phyloP scores from a whole-genome alignment of 2,329 filamentous ascomycete species.

The Neodidymelliopsis sp. region DNA sequence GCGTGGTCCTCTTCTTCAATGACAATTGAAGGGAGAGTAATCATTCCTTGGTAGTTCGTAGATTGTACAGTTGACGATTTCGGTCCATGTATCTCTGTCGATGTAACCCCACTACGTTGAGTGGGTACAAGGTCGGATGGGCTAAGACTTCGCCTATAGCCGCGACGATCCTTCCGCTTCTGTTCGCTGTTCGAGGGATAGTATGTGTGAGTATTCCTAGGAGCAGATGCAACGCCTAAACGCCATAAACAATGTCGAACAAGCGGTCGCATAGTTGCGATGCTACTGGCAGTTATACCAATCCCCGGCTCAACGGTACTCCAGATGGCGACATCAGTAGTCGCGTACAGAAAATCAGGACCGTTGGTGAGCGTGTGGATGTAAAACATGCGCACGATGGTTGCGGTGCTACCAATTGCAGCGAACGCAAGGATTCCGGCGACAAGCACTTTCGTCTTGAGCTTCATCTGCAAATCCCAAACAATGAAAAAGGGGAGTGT shows the following conservation, averaged over 20 bases:
- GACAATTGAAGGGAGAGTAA: conserved; percentile 7
- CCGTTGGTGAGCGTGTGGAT: conserved; percentile 46
- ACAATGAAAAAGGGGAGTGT: conserved; percentile 59
- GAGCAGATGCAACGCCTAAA: conserved; percentile 28
- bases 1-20: conserved; percentile 9
- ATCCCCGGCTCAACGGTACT: conserved; percentile 41
- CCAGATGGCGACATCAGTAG: conserved; percentile 52
- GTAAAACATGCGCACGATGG: conserved; percentile 56
- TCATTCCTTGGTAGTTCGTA: background rate
- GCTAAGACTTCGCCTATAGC: conserved; percentile 30
- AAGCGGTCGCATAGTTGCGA: conserved; percentile 59
- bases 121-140: conserved; percentile 29
- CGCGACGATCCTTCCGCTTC: conserved; percentile 25
- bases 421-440: conserved; percentile 57
- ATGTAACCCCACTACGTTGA: conserved; percentile 15
- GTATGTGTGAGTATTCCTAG: conserved; percentile 22
- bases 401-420: conserved; percentile 58
- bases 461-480: conserved; percentile 63
- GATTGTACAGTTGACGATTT: background rate
- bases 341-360: conserved; percentile 53
- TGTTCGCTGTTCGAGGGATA: conserved; percentile 14
- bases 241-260: conserved; percentile 45
- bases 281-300: conserved; percentile 56
- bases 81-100: conserved; percentile 22
- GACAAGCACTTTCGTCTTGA: conserved; percentile 60